Percentiles rank a stretch among this genome's conserved stretches.
Conservation (phyloP, 805 yeast species). For the Hanseniaspora occidentalis region DNA sequence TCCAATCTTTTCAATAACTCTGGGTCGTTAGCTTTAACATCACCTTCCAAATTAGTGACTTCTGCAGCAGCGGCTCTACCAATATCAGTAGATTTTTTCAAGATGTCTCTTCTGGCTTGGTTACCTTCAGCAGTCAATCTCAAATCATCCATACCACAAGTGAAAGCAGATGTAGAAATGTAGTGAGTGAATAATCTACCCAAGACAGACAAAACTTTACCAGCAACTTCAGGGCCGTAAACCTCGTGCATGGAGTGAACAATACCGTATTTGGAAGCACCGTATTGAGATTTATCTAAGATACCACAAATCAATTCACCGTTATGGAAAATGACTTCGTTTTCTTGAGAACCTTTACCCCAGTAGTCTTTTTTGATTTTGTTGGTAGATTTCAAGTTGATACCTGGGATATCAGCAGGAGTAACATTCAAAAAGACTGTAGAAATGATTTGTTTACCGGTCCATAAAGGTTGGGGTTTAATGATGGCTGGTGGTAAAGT, state of each 20-base stretch:
- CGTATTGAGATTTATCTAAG: slow-evolving; percentile 94
- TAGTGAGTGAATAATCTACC: slow-evolving; percentile 93
- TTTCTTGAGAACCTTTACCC: slow-evolving; percentile 78
- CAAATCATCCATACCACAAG: slow-evolving; percentile 99
- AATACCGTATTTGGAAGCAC: slow-evolving; percentile 93
- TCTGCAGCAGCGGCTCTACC: slow-evolving; percentile 92
- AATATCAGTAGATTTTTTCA: slow-evolving; percentile 61
- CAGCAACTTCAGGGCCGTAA: slow-evolving; percentile 85
- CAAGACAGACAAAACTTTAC: slow-evolving; percentile 78
- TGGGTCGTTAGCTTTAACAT: slow-evolving; percentile 39
- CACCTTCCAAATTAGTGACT: slow-evolving; percentile 67
- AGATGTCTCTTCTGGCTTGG: slow-evolving; percentile 71
- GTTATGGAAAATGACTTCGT: slow-evolving; percentile 69
- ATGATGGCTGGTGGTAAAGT: slow-evolving; percentile 83
- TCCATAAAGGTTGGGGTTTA: slow-evolving; percentile 89
- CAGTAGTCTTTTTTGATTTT: slow-evolving; percentile 92
- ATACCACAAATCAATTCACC: slow-evolving; percentile 91
- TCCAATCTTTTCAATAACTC: slow-evolving; percentile 83
- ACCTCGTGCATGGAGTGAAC: slow-evolving; percentile 95
- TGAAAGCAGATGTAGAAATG: slow-evolving; percentile 83
- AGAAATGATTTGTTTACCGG: slow-evolving; percentile 93
- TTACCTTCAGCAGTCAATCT: slow-evolving; percentile 88
- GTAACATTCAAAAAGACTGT: slow-evolving; percentile 83
- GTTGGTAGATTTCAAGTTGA: slow-evolving; percentile 71
- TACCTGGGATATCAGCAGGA: slow-evolving; percentile 82